Evolutionary conservation across 257 asterid species (phyloP), one percentile per base, ranked within the genome.

Genomic region (Gentiana macrophylla): DNA sequence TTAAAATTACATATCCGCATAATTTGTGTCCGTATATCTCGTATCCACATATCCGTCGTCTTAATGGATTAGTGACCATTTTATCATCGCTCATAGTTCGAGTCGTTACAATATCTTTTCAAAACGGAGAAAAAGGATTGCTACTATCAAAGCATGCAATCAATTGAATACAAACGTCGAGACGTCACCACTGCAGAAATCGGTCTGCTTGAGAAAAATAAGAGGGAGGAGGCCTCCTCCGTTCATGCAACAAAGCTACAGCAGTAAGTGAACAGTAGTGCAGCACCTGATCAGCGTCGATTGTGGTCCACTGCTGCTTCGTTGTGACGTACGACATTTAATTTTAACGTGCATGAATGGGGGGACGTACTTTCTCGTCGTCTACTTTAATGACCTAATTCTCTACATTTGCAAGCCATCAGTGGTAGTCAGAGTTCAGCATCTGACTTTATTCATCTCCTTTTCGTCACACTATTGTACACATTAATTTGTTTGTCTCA

Each of bases 231-330:
- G 56, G 66, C 62, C 54, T 63, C 69, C 69, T 62, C 15, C 56
- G 11, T 52, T 37, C 56, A 52, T 69, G 70, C 63, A 55, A 33
- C 45, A n/a, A 32, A 45, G 45, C 32, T 11, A 12, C 60, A 66
- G 24, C 60, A 66, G 47, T 54, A 2, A 13, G 49, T 10, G 47
- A 49, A 57, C 46, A 41, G 46, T 41, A 10, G 46, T 44, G 70
- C 75, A 70, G 81, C 79, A 79, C 81, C 81, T 78, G 81, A 74
- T 57, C 79, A 67, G 81, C 75, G 54, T 72, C 55, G 56, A 69
- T 55, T 56, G 44, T 66, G 72, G 80, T 62, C 67, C 69, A 65
- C 52, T 62, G 47, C 9, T 55, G 54, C n/a, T 50, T 6, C 60
- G 13, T 51, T 5, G 1, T 6, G 37, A 6, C 3, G 38, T 35